Evolutionary conservation across 176 grass and related monocot genomes (phyloP).

Genomic region (Bonia amplexicaulis): DNA sequence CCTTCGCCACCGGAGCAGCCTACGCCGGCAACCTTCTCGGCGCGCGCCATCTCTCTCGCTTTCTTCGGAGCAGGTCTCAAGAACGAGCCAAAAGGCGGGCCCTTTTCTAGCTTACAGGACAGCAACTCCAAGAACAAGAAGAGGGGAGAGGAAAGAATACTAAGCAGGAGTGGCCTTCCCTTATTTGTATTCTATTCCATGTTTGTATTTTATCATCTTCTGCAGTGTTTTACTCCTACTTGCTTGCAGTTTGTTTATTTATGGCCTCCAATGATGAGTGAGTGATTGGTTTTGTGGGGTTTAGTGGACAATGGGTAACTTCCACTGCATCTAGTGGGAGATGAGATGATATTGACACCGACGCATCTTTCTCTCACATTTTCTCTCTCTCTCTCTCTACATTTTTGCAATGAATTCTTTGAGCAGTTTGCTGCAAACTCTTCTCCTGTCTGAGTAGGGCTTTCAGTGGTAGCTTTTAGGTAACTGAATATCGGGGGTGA

Average conservation of each 20-base stretch:
- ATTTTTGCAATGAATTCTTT: neutral
- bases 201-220: neutral
- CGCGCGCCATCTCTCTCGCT: constrained; percentile 41
- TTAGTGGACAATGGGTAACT: constrained; percentile 46
- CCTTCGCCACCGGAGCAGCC: constrained; percentile 30
- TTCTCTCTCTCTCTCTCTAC: no score
- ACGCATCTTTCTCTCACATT: neutral
- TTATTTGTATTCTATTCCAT: neutral
- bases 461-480: neutral
- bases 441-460: neutral
- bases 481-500: neutral
- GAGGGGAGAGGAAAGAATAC: constrained; percentile 10
- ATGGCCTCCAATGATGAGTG: constrained; percentile 30
- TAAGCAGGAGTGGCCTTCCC: neutral
- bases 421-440: neutral
- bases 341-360: constrained; percentile 27
- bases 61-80: constrained; percentile 32
- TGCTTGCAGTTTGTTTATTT: constrained; percentile 27
- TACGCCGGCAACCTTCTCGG: constrained; percentile 46
- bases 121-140: constrained; percentile 24
- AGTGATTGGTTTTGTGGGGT: constrained; percentile 37
- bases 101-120: constrained; percentile 31
- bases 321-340: constrained; percentile 47
- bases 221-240: constrained; percentile 1
- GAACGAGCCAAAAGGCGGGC: constrained; percentile 45